Conservation (phyloP, 805 yeast genomes). For the Kodamaea fukazawae region DNA sequence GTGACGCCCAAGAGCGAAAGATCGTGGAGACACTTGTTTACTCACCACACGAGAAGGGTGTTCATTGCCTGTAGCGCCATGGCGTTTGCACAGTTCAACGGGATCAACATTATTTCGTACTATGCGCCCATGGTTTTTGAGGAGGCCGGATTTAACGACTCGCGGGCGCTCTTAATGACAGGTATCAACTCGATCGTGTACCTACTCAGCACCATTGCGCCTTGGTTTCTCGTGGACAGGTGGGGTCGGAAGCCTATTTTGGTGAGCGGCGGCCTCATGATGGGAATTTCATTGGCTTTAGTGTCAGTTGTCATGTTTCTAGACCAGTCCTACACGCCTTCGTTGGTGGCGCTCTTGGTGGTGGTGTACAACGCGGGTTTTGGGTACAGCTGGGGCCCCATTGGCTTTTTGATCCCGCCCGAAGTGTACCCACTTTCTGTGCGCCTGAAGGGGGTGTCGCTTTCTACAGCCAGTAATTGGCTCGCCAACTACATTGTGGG, state of each 20-base stretch:
- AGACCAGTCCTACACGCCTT: conserved; percentile 32
- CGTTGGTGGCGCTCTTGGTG: conserved; percentile 39
- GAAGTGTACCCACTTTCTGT: conserved; percentile 44
- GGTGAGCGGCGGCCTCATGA: conserved; percentile 38
- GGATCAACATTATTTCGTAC: conserved; percentile 57
- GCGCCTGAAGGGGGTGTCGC: conserved; percentile 43
- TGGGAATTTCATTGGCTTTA: conserved; percentile 35
- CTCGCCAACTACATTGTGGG: conserved; percentile 45
- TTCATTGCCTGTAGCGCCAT: conserved; percentile 42
- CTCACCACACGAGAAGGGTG: conserved; percentile 34
- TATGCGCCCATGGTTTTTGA: conserved; percentile 58
- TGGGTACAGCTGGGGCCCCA: conserved; percentile 48
- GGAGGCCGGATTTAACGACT: conserved; percentile 43
- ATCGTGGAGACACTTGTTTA: conserved; percentile 42
- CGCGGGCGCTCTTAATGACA: conserved; percentile 43
- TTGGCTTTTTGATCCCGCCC: conserved; percentile 44
- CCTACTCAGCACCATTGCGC: conserved; percentile 39
- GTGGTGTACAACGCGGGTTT: conserved; percentile 42
- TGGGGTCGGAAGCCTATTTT: conserved; percentile 48
- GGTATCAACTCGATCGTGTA: conserved; percentile 42
- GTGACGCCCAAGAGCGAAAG: conserved; percentile 38
- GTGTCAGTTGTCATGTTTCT: conserved; percentile 35
- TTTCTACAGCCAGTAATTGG: conserved; percentile 47
- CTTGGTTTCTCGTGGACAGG: conserved; percentile 45
- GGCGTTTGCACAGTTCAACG: conserved; percentile 48